Evolutionary conservation across 805 yeast genomes (phyloP).

Genomic region (Starmerella lactis-condensi): DNA sequence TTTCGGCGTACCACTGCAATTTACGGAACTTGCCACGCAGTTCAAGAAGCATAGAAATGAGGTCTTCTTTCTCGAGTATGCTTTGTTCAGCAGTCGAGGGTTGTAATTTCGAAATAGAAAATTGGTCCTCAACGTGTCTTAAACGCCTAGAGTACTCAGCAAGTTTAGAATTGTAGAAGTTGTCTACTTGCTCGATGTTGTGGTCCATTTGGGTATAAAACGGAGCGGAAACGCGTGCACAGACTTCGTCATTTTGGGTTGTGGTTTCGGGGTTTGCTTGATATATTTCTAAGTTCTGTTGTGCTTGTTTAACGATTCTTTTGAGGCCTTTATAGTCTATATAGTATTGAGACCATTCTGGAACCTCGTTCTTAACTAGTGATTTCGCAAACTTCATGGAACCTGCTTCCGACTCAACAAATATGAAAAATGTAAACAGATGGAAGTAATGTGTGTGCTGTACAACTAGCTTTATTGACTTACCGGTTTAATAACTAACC

Average conservation of each 20-base stretch:
- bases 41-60: constrained; percentile 52
- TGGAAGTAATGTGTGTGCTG: too few relatives aligned
- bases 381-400: constrained; percentile 22
- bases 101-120: constrained; percentile 7
- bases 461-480: too few relatives aligned
- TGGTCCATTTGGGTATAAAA: constrained; percentile 67
- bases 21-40: constrained; percentile 59
- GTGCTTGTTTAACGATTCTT: constrained; percentile 53
- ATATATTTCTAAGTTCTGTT: constrained; percentile 19
- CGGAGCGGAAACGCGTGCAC: constrained; percentile 14
- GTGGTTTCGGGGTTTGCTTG: neutral
- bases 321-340: constrained; percentile 74
- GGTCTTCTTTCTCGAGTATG: constrained; percentile 48
- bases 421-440: too few relatives aligned
- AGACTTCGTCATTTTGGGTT: constrained; percentile 1
- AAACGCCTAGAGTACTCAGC: constrained; percentile 58
- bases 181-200: constrained; percentile 64
- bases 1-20: constrained; percentile 83
- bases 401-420: too few relatives aligned
- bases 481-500: too few relatives aligned
- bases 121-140: constrained; percentile 22
- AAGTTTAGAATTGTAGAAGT: constrained; percentile 54
- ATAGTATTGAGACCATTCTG: constrained; percentile 74
- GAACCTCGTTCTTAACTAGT: constrained; percentile 67
- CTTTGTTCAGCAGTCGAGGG: constrained; percentile 26